Base-by-base conservation (phyloP, 164 flowering plant species). In the Taxillus chinensis region DNA sequence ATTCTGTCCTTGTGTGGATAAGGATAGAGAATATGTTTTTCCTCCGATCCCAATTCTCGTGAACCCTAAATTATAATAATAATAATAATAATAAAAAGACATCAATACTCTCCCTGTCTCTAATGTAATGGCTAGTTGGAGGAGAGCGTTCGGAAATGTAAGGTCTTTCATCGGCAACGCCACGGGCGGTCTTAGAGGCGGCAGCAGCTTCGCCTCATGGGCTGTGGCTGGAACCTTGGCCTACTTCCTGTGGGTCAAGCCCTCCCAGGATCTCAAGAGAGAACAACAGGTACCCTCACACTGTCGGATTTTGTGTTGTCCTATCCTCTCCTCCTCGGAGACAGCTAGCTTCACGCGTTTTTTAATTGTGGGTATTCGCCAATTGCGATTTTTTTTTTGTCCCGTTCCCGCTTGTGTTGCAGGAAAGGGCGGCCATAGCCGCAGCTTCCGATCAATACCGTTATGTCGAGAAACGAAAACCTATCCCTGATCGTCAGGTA, bases 241-340 rank as follows among this genome's bases (percentile, higher is more conserved):
- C 4, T 90, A 92, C 66, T 86, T 64, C 59, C 87, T 90, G n/a
- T 92, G 96, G 98, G 81, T 92, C 62, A 90, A 90, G 62, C 98
- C 98, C 10, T 76, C 91, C 39, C 93, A 80, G 60, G 84, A 90
- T 27, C 98, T 92, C 69, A 80, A 76, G 62, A 81, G 77, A 65
- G 77, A 86, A 57, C 98, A 91, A 71, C 67, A 86, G 88, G 97
- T 85, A 0, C 4, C 8, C 60, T 41, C 1, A 41, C 54, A 41
- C 54, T 27, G 2, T 52, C 40, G 11, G 14, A 5, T 17, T 55
- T 45, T 27, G 3, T 3, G 9, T 55, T 51, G 16, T 5, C 3
- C 14, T 8, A 39, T 27, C 8, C 41, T 42, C 38, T 7, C 27
- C 14, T 41, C 11, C 14, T 62, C 10, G 10, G 9, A 7, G 27